phyloP scores from a whole-genome alignment of 257 asterid species.

The Gardenia jasminoides region DNA sequence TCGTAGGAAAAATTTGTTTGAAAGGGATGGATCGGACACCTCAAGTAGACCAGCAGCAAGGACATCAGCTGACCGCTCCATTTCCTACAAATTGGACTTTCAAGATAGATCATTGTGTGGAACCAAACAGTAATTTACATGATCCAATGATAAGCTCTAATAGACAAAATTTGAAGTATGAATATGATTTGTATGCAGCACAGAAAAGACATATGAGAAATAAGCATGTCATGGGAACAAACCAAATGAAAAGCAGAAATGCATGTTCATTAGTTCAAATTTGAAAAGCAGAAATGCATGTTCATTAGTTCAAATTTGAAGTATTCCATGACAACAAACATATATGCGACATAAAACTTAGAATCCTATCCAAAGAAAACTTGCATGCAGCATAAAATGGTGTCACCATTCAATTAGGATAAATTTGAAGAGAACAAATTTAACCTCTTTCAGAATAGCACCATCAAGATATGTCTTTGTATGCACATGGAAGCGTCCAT shows the following conservation, averaged over 20 bases:
- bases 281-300: not conserved
- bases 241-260: not conserved
- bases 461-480: constrained; percentile 96
- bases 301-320: not conserved
- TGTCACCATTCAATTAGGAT: not conserved
- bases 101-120: constrained; percentile 18
- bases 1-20: constrained; percentile 80
- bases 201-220: not conserved
- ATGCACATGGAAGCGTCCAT: constrained; percentile 96
- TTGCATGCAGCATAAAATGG: not conserved
- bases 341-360: not conserved
- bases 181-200: not conserved
- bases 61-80: constrained; percentile 98
- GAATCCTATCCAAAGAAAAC: not conserved
- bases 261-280: not conserved
- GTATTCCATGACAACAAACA: not conserved
- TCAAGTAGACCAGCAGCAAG: constrained; percentile 99
- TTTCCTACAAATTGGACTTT: constrained; percentile 63
- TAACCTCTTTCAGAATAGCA: constrained; percentile 91
- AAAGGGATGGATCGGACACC: constrained; percentile 81
- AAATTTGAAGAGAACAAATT: constrained; percentile 8
- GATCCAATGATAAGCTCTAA: not conserved
- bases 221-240: not conserved
- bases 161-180: not conserved
- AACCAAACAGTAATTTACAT: not conserved